Evolutionary conservation across 2,329 filamentous ascomycete genomes (phyloP).

Genomic region (Hymenoscyphus salicellus): DNA sequence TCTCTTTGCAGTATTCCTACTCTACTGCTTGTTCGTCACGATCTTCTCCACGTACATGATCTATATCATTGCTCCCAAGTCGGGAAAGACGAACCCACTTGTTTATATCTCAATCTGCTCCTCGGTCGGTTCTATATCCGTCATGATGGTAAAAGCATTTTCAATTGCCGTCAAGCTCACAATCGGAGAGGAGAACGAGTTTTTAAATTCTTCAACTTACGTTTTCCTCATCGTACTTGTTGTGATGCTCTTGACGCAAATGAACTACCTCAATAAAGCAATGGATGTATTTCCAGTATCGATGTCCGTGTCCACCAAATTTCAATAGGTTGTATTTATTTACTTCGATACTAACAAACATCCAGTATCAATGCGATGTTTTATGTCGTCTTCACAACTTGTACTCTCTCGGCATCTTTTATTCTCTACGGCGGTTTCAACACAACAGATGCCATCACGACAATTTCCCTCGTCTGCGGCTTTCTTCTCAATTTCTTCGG

Average conservation of each 20-base stretch:
- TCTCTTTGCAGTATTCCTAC: constrained; percentile 70
- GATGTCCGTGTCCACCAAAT: constrained; percentile 61
- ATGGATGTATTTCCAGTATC: constrained; percentile 94
- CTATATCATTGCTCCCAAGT: constrained; percentile 82
- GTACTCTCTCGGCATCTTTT: constrained; percentile 88
- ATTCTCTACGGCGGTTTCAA: constrained; percentile 96
- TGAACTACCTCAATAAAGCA: constrained; percentile 99
- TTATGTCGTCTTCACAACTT: constrained; percentile 96
- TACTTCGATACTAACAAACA: constrained; percentile 13
- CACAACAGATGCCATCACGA: constrained; percentile 86
- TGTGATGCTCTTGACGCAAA: constrained; percentile 95
- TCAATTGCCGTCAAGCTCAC: constrained; percentile 96
- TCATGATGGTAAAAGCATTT: constrained; percentile 99
- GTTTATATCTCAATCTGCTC: constrained; percentile 98
- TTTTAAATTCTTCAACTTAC: constrained; percentile 90
- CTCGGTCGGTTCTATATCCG: constrained; percentile 91
- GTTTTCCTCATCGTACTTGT: constrained; percentile 91
- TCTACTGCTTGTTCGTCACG: constrained; percentile 77
- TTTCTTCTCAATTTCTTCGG: constrained; percentile 94
- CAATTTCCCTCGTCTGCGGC: constrained; percentile 84
- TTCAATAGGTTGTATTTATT: not conserved
- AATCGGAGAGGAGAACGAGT: constrained; percentile 89
- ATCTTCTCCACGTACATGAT: constrained; percentile 91
- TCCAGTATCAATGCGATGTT: constrained; percentile 71
- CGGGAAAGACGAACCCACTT: constrained; percentile 92